Percentiles rank a stretch among this genome's conserved stretches.
Conservation (phyloP, 2,329 filamentous ascomycete species). For the Diaporthe sp. region DNA sequence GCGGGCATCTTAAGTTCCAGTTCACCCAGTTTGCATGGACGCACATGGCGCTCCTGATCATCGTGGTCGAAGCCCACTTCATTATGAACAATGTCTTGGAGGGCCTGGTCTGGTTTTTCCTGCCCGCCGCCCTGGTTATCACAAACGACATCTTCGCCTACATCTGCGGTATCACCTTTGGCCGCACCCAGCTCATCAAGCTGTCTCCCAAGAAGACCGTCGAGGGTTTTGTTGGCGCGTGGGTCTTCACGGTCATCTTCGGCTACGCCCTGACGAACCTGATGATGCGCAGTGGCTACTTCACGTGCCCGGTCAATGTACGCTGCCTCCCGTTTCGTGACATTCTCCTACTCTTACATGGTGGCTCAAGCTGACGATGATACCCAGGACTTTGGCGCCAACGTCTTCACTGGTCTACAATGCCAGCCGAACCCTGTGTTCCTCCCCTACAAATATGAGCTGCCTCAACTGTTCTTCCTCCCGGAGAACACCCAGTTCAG, state of each 20-base stretch:
- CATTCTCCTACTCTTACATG: conserved; percentile 35
- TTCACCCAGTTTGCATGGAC: conserved; percentile 99
- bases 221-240: conserved; percentile 95
- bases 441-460: conserved; percentile 79
- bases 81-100: conserved; percentile 99
- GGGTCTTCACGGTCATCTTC: conserved; percentile 93
- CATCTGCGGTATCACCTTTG: conserved; percentile 96
- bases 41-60: conserved; percentile 98
- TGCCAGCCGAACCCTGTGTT: conserved; percentile 96
- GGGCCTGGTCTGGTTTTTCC: conserved; percentile 99
- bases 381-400: conserved; percentile 85
- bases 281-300: conserved; percentile 93
- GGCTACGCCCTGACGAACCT: conserved; percentile 86
- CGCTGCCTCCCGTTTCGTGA: conserved; percentile 46
- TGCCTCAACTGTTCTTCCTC: conserved; percentile 81
- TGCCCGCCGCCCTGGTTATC: conserved; percentile 94
- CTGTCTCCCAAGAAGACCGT: conserved; percentile 99
- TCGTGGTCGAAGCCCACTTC: conserved; percentile 98
- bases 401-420: conserved; percentile 89
- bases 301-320: conserved; percentile 95
- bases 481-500: conserved; percentile 71
- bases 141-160: conserved; percentile 99
- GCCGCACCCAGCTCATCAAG: conserved; percentile 96
- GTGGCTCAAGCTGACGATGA: conserved; percentile 31
- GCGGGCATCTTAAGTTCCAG: conserved; percentile 97